Conservation (phyloP, 164 flowering plant genomes). For the Magnolia changhungtana region DNA sequence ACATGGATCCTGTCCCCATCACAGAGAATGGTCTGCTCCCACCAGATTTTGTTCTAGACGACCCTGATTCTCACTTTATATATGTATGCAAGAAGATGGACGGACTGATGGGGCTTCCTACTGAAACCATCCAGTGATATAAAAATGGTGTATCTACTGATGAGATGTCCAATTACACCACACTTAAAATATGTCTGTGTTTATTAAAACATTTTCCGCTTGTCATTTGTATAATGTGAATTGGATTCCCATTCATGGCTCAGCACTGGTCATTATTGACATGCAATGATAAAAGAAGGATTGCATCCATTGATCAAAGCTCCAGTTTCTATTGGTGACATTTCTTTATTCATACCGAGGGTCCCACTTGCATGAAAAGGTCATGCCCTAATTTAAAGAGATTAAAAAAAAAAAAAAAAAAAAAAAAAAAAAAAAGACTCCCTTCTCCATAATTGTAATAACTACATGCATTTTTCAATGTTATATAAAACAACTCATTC, state of each 20-base stretch:
- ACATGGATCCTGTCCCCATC: slow-evolving; percentile 64
- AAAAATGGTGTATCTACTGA: not conserved
- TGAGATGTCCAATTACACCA: not conserved
- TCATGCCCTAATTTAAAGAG: no score
- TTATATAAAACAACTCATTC: no score
- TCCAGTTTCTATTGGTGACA: no score
- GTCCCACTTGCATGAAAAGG: no score
- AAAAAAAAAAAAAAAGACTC: no score
- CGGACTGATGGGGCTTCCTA: slow-evolving; percentile 13
- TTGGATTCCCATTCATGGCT: not conserved
- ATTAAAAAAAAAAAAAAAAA: no score
- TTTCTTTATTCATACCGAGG: no score
- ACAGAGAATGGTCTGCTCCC: slow-evolving; percentile 68
- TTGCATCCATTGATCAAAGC: no score
- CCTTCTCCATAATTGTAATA: no score
- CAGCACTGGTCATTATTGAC: no score
- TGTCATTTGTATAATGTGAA: not conserved
- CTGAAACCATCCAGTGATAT: not conserved
- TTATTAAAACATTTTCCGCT: not conserved
- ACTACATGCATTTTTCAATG: no score
- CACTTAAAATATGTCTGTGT: not conserved
- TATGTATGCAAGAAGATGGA: slow-evolving; percentile 67
- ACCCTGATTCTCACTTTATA: slow-evolving; percentile 87
- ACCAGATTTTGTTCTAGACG: slow-evolving; percentile 64
- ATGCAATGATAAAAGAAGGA: no score